Evolutionary conservation across 192 early-diverging fungal species (phyloP).

Genomic region (Entomortierella chlamydospora): DNA sequence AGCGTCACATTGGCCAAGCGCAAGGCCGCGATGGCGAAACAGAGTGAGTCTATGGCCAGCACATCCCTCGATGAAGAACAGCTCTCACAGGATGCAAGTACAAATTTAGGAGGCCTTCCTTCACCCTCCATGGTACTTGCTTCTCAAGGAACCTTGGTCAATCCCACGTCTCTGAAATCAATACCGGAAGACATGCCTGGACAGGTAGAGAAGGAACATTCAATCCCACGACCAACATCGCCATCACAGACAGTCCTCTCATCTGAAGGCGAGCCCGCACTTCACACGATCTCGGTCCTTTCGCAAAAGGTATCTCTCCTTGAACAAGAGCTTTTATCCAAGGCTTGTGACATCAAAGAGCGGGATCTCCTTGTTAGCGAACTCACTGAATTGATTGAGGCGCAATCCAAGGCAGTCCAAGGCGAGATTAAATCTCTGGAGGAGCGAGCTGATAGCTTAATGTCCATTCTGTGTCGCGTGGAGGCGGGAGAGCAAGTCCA

Average conservation of each 20-base stretch:
- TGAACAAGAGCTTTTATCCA: slow-evolving; percentile 44
- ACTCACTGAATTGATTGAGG: slow-evolving; percentile 40
- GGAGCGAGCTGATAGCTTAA: slow-evolving; percentile 34
- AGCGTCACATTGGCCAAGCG: slow-evolving; percentile 26
- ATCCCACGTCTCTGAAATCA: not conserved
- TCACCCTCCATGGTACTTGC: slow-evolving; percentile 35
- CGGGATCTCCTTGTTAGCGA: slow-evolving; percentile 44
- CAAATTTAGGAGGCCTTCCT: slow-evolving; percentile 9
- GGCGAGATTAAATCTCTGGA: slow-evolving; percentile 31
- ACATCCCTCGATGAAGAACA: slow-evolving; percentile 37
- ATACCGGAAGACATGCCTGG: not conserved
- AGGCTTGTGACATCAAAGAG: slow-evolving; percentile 41
- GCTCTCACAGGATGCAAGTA: not conserved
- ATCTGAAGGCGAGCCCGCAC: slow-evolving; percentile 31
- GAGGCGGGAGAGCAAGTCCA: slow-evolving; percentile 40
- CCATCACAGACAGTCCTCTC: slow-evolving; percentile 34
- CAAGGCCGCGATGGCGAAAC: slow-evolving; percentile 18
- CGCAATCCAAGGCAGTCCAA: slow-evolving; percentile 28
- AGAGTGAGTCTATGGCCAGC: not conserved
- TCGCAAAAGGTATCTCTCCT: slow-evolving; percentile 45
- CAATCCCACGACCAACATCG: slow-evolving; percentile 18
- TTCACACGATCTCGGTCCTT: slow-evolving; percentile 44
- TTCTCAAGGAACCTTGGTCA: slow-evolving; percentile 3
- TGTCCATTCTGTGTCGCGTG: slow-evolving; percentile 14
- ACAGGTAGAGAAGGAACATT: slow-evolving; percentile 4